Conservation (phyloP, 202 grass and related monocot species). For the Zizania palustris region DNA sequence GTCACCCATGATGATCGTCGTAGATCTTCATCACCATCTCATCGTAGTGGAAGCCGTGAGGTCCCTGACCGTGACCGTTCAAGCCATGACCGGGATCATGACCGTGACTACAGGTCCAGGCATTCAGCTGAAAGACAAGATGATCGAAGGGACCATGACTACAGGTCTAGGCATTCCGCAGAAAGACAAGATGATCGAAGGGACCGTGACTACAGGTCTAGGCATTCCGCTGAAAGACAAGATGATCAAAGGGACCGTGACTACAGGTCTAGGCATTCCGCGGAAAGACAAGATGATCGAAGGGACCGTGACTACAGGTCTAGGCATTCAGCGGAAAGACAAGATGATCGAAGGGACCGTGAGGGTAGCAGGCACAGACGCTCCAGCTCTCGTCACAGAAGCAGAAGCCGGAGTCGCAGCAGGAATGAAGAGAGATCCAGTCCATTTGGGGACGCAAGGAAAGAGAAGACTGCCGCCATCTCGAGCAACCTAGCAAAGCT, state of each 20-base stretch:
- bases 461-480: constrained; percentile 46
- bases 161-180: constrained; percentile 47
- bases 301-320: constrained; percentile 58
- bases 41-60: constrained; percentile 40
- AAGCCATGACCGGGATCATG: constrained; percentile 46
- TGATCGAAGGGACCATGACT: constrained; percentile 54
- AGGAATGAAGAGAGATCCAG: constrained; percentile 50
- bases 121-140: constrained; percentile 48
- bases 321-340: constrained; percentile 47
- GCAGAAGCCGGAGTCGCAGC: constrained; percentile 63
- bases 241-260: constrained; percentile 60
- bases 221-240: constrained; percentile 44
- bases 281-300: constrained; percentile 46
- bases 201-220: constrained; percentile 52
- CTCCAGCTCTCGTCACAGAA: constrained; percentile 55
- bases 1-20: constrained; percentile 44
- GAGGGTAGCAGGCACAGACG: constrained; percentile 51
- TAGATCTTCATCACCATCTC: constrained; percentile 48
- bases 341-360: constrained; percentile 52
- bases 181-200: constrained; percentile 55
- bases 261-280: constrained; percentile 48
- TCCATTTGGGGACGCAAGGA: constrained; percentile 50
- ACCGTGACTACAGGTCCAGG: constrained; percentile 51
- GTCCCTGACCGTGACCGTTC: constrained; percentile 42
- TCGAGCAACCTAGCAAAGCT: constrained; percentile 84